A percentile compares a stretch with the other conserved stretches of the same genome.
These are phyloP conservation scores for Medicago truncatula DNA, from an alignment of 306 rosid species.

Conservation along the genomic window DNA sequence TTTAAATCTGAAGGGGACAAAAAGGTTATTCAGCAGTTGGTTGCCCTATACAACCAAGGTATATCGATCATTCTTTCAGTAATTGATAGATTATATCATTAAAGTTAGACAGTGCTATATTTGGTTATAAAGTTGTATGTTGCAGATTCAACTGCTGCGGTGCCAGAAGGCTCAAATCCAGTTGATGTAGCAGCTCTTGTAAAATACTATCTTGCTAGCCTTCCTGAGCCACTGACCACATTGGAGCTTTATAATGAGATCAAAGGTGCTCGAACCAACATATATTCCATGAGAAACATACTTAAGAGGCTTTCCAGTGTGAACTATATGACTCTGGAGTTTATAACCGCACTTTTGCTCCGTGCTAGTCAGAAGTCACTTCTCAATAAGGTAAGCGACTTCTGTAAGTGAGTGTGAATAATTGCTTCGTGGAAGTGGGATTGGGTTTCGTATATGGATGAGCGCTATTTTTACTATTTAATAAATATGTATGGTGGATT, in stretches of 20 bases:
- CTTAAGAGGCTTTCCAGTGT: conserved; percentile 84
- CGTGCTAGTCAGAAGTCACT: conserved; percentile 90
- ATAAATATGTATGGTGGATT: conserved; percentile 7
- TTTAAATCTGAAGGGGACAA: conserved; percentile 88
- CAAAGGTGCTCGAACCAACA: conserved; percentile 76
- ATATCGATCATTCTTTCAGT: conserved; percentile 36
- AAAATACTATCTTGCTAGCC: conserved; percentile 92
- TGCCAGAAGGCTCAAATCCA: conserved; percentile 86
- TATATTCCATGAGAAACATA: conserved; percentile 72
- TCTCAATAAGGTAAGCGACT: conserved; percentile 75
- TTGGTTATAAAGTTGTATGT: conserved; percentile 29
- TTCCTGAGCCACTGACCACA: conserved; percentile 92
- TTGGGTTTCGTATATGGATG: not conserved
- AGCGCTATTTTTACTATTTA: not conserved
- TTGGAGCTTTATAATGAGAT: conserved; percentile 80
- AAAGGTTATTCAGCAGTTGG: conserved; percentile 81
- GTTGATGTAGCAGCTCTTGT: conserved; percentile 82
- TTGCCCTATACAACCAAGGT: conserved; percentile 91
- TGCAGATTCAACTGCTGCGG: conserved; percentile 72
- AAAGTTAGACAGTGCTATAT: conserved; percentile 30
- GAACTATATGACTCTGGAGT: conserved; percentile 94
- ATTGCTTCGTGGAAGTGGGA: conserved; percentile 3
- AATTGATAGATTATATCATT: conserved; percentile 33
- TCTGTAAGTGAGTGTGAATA: conserved; percentile 38
- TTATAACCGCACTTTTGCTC: conserved; percentile 78